Evolutionary conservation across 371 early-diverging fungal species (phyloP), one percentile per base, ranked within the genome.

Genomic region (Lichtheimia ramosa): DNA sequence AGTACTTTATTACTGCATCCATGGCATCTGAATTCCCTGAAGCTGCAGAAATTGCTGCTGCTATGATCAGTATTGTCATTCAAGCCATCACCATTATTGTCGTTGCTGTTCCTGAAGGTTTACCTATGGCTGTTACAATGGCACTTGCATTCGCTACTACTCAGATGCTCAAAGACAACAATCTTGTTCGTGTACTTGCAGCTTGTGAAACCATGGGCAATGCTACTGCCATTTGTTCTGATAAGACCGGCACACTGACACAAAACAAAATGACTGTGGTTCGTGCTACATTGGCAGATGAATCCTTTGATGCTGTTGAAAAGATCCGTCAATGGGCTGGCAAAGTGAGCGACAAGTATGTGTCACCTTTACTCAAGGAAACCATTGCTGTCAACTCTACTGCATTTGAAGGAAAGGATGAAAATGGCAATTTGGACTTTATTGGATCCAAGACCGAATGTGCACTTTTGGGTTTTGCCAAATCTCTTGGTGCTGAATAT

Each of bases 161-260:
- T 18, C 86, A 90, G 72, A 96, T 96, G 96, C 81, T 95, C 51
- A 90, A 91, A 70, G 95, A 94, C 65, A 93, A 91, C 63, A 96
- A 95, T 75, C 78, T 98, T 51, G 99, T 98, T 13, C 88, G 97
- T 54, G 89, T 93, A 48, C 83, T 98, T 57, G 84, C 92, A 16
- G 95, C 99, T 5, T 97, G 97, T 74, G 99, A 98, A 82, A 97
- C 96, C 48, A 97, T 97, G 97, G 97, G 97, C 48, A 92, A 91
- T 59, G 96, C 96, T 39, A 98, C 97, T 18, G 92, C 94, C 13
- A 92, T 98, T 41, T 97, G 98, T 79, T 90, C 94, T 0, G 98
- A 98, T 80, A 97, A 97, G 81, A 97, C 97, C 3, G 99, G 97
- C 39, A 97, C 97, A 2, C 77, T 97, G 57, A 97, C 97, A 0